A percentile compares a stretch with the other conserved stretches of the same genome.
Conservation (phyloP, 129 eudicot species). For the Rutidosis leptorrhynchoides region DNA sequence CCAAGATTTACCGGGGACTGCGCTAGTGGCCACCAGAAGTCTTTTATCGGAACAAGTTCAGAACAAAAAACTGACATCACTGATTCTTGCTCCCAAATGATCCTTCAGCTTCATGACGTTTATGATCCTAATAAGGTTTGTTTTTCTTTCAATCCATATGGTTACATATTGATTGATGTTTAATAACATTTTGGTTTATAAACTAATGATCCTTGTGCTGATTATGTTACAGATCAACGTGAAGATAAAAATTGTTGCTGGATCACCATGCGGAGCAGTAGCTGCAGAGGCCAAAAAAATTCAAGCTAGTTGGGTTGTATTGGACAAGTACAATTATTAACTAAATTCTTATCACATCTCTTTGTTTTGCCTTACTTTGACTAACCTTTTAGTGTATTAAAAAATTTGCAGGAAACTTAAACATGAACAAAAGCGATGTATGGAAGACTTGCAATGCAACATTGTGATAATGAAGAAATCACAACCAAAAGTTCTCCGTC, state of each 20-base stretch:
- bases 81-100: constrained; percentile 96
- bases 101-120: constrained; percentile 95
- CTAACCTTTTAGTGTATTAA: not conserved
- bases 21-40: constrained; percentile 79
- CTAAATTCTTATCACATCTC: not conserved
- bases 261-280: constrained; percentile 80
- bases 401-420: constrained; percentile 62
- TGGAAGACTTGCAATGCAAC: constrained; percentile 98
- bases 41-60: constrained; percentile 49
- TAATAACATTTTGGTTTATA: constrained; percentile 9
- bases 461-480: constrained; percentile 83
- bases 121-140: constrained; percentile 93
- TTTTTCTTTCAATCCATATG: not conserved
- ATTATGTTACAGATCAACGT: constrained; percentile 64
- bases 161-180: constrained; percentile 2
- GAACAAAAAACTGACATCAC: constrained; percentile 77
- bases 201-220: constrained; percentile 17
- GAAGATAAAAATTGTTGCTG: constrained; percentile 79
- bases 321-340: constrained; percentile 69
- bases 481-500: constrained; percentile 88
- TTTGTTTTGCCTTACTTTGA: not conserved
- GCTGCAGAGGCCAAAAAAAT: constrained; percentile 85
- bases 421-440: constrained; percentile 78
- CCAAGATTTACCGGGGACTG: constrained; percentile 95
- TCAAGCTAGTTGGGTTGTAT: constrained; percentile 88